phyloP scores from a whole-genome alignment of 2,329 filamentous ascomycete genomes.

The Scytalidium sp. region DNA sequence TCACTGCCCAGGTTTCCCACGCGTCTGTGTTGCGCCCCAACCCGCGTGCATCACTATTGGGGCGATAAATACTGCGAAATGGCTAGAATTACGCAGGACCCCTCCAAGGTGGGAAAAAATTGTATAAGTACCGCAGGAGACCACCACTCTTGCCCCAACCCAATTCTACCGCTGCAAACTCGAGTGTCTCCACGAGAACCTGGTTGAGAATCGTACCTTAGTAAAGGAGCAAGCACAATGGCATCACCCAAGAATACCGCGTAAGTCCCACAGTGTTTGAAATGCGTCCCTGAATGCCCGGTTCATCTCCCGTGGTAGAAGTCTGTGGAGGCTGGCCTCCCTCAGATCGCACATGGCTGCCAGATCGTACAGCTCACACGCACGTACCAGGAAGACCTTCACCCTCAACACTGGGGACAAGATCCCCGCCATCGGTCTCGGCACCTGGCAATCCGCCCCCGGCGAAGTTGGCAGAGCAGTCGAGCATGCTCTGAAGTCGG shows the following conservation, averaged over 20 bases:
- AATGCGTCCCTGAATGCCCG: conserved; percentile 11
- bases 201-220: no score
- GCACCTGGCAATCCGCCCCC: conserved; percentile 75
- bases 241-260: conserved; percentile 25
- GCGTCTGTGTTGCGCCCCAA: no score
- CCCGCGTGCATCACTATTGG: no score
- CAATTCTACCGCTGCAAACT: neutral
- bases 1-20: no score
- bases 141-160: neutral
- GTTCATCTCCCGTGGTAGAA: conserved; percentile 19
- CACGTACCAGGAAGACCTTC: conserved; percentile 46
- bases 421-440: conserved; percentile 74
- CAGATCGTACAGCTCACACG: conserved; percentile 17
- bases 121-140: no score
- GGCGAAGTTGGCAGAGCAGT: conserved; percentile 68
- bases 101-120: no score
- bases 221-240: conserved; percentile 19
- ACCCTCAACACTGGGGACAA: conserved; percentile 73
- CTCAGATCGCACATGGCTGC: conserved; percentile 14
- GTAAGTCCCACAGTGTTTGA: conserved; percentile 21
- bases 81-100: no score
- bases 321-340: conserved; percentile 25
- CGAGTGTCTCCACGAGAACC: no score
- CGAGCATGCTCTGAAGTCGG: conserved; percentile 61
- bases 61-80: no score